Percentiles rank a stretch among this genome's conserved stretches.
Evolutionary conservation across 495 filamentous ascomycete genomes (phyloP).

Genomic region (Cercophora scortea): DNA sequence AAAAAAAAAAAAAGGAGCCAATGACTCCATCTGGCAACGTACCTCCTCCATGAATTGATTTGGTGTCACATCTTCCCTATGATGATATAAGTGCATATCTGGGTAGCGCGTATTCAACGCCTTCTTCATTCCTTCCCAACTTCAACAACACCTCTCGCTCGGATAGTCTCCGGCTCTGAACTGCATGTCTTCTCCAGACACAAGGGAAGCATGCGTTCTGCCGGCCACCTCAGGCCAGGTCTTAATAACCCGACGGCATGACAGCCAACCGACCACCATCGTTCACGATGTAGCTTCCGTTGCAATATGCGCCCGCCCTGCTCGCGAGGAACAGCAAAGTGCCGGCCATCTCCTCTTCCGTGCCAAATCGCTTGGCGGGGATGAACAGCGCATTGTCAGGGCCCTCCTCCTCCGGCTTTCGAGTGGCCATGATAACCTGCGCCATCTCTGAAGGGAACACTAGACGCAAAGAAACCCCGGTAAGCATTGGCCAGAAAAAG

Average conservation of each 20-base stretch:
- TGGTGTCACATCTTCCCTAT: too few relatives aligned
- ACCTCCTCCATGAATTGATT: too few relatives aligned
- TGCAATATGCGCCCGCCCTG: conserved; percentile 49
- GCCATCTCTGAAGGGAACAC: conserved; percentile 55
- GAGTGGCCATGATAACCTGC: conserved; percentile 16
- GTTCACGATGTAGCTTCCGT: conserved; percentile 45
- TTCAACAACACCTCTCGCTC: too few relatives aligned
- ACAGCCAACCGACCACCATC: conserved; percentile 49
- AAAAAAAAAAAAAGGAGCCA: too few relatives aligned
- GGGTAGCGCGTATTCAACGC: too few relatives aligned
- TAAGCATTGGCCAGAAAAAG: conserved; percentile 26
- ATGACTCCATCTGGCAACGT: too few relatives aligned
- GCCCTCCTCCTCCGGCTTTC: conserved; percentile 35
- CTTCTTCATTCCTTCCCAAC: too few relatives aligned
- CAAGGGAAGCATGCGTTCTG: too few relatives aligned
- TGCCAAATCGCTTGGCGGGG: conserved; percentile 44
- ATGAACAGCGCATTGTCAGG: conserved; percentile 28
- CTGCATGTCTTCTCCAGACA: too few relatives aligned
- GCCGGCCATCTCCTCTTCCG: conserved; percentile 52
- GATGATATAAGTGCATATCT: too few relatives aligned
- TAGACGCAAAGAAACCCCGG: conserved; percentile 8
- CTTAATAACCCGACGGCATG: conserved; percentile 22
- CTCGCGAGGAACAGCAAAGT: conserved; percentile 48
- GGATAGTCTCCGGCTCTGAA: too few relatives aligned
- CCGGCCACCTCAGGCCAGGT: too few relatives aligned